phyloP scores from a whole-genome alignment of 768 basidiomycete species.

The Trametes elegans region DNA sequence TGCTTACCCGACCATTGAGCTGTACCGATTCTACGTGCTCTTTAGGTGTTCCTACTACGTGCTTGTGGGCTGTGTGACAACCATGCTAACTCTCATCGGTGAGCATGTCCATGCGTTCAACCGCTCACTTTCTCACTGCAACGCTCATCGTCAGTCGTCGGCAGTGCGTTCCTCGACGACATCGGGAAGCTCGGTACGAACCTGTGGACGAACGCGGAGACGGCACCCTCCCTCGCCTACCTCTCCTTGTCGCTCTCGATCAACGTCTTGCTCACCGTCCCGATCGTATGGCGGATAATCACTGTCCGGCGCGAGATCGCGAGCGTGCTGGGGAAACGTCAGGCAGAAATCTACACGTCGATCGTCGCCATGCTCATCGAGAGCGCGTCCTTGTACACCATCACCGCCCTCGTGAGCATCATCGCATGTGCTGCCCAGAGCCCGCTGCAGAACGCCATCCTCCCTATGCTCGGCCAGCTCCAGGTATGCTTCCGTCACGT shows the following conservation, averaged over 20 bases:
- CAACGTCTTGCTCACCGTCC: conserved; percentile 21
- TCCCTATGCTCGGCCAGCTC: conserved; percentile 27
- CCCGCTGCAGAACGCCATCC: conserved; percentile 23
- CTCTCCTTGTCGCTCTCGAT: conserved; percentile 21
- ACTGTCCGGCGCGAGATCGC: not conserved
- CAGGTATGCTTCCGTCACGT: conserved; percentile 17
- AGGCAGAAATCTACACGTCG: conserved; percentile 12
- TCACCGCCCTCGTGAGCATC: conserved; percentile 17
- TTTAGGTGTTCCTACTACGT: conserved; percentile 4
- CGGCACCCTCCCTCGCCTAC: conserved; percentile 20
- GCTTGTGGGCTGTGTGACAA: not conserved
- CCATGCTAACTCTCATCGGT: conserved; percentile 5
- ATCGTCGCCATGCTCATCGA: conserved; percentile 24
- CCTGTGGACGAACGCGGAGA: conserved; percentile 19
- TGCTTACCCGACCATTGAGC: not conserved
- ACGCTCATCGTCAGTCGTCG: not conserved
- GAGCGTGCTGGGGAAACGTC: not conserved
- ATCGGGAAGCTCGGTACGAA: conserved; percentile 14
- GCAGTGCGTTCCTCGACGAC: conserved; percentile 5
- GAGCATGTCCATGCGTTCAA: not conserved
- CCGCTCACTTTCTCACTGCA: not conserved
- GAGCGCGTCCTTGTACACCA: conserved; percentile 24
- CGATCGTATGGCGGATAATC: conserved; percentile 22
- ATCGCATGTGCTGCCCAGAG: conserved; percentile 20
- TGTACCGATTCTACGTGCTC: conserved; percentile 18